Conservation (phyloP, 257 asterid species). For the Jacaranda mimosifolia region DNA sequence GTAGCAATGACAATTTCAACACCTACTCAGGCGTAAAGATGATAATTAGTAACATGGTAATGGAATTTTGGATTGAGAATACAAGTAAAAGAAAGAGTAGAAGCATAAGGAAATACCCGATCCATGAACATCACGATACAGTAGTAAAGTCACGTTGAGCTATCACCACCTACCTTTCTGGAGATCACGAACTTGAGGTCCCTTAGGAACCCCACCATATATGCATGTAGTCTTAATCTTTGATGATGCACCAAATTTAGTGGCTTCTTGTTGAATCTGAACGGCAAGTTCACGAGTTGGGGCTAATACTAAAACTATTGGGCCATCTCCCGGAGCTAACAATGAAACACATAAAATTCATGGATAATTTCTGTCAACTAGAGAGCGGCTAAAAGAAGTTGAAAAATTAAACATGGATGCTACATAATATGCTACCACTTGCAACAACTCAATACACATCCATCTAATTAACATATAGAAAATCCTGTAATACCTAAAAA, state of each 20-base stretch:
- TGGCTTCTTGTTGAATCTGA: slow-evolving; percentile 98
- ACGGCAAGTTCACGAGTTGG: slow-evolving; percentile 99
- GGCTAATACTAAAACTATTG: slow-evolving; percentile 98
- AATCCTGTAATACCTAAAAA: slow-evolving; percentile 74
- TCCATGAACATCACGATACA: slow-evolving; percentile 96
- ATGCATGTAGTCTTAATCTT: slow-evolving; percentile 99
- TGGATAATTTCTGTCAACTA: slow-evolving; percentile 38
- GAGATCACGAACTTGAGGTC: slow-evolving; percentile 99
- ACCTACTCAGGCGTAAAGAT: slow-evolving; percentile 51
- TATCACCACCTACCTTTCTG: slow-evolving; percentile 99
- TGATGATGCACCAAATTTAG: slow-evolving; percentile 98
- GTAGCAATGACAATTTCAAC: slow-evolving; percentile 95
- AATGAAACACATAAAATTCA: slow-evolving; percentile 48
- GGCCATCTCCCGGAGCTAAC: slow-evolving; percentile 98
- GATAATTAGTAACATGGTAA: slow-evolving; percentile 33
- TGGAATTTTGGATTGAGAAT: slow-evolving; percentile 25
- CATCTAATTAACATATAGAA: slow-evolving; percentile 16
- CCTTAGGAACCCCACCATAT: slow-evolving; percentile 99
- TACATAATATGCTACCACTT: slow-evolving; percentile 5
- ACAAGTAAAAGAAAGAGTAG: slow-evolving; percentile 47
- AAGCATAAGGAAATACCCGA: slow-evolving; percentile 99
- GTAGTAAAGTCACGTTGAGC: slow-evolving; percentile 99
- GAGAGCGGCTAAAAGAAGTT: slow-evolving; percentile 21
- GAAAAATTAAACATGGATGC: slow-evolving; percentile 9
- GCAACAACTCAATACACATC: slow-evolving; percentile 7